phyloP scores from a whole-genome alignment of 805 yeast genomes.

The Schwanniomyces pseudopolymorphus region DNA sequence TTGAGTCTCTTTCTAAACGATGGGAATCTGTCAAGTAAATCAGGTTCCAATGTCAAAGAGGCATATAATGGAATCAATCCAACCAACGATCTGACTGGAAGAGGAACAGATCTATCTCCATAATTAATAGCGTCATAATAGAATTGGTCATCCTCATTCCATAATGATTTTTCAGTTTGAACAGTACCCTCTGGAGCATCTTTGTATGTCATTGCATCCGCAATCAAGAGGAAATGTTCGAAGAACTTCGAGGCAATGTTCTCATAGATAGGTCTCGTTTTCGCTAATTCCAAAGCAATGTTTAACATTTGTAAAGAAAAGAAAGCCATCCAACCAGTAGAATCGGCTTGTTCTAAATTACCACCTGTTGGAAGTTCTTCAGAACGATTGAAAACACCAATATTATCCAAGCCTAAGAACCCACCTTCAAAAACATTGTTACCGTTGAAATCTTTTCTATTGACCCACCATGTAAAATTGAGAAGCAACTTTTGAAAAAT shows the following conservation, averaged over 20 bases:
- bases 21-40: constrained; percentile 72
- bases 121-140: constrained; percentile 88
- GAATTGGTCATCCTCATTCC: constrained; percentile 89
- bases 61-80: constrained; percentile 93
- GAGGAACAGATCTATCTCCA: constrained; percentile 71
- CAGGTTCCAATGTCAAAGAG: constrained; percentile 83
- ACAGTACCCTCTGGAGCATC: constrained; percentile 40
- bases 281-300: constrained; percentile 87
- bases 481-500: constrained; percentile 87
- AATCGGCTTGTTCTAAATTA: constrained; percentile 86
- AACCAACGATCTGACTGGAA: constrained; percentile 86
- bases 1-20: constrained; percentile 77
- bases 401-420: constrained; percentile 87
- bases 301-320: constrained; percentile 87
- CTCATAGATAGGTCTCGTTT: constrained; percentile 81
- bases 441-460: constrained; percentile 83
- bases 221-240: constrained; percentile 87
- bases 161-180: constrained; percentile 60
- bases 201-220: constrained; percentile 87
- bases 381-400: constrained; percentile 88
- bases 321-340: constrained; percentile 98
- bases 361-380: constrained; percentile 95
- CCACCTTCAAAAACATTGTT: constrained; percentile 94
- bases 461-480: constrained; percentile 98
- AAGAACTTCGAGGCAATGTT: constrained; percentile 92